Conservation (phyloP, 139 green algal species). For the Volvox reticuliferus region DNA sequence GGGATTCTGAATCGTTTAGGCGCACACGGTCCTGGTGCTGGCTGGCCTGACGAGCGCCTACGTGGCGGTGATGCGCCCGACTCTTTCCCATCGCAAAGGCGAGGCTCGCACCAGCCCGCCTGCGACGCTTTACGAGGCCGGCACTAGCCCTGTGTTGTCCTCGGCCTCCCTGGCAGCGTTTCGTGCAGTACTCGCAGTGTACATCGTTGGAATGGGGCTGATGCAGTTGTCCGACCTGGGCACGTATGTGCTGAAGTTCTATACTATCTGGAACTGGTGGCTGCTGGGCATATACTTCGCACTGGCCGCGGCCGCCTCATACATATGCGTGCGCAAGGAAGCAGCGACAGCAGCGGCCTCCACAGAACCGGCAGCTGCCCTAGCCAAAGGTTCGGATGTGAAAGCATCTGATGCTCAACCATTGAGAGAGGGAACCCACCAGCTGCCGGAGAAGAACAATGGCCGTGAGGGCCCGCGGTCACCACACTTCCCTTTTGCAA, state of each 20-base stretch:
- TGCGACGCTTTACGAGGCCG: constrained; percentile 11
- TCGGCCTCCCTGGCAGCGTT: not conserved
- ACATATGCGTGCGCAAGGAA: not conserved
- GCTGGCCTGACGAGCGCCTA: constrained; percentile 14
- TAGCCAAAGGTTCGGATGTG: not conserved
- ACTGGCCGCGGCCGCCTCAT: constrained; percentile 7
- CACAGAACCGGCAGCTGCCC: not conserved
- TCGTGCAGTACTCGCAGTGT: not conserved
- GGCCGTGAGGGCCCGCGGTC: not conserved
- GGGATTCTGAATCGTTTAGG: not conserved
- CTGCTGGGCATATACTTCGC: constrained; percentile 38
- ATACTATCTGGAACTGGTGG: constrained; percentile 50
- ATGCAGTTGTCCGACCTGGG: not conserved
- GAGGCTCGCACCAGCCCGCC: not conserved
- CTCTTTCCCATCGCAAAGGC: not conserved
- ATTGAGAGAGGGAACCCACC: not conserved
- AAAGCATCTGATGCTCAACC: not conserved
- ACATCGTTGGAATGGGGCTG: constrained; percentile 24
- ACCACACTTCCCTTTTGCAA: not conserved
- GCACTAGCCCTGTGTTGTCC: constrained; percentile 11
- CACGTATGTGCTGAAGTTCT: constrained; percentile 20
- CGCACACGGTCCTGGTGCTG: constrained; percentile 1
- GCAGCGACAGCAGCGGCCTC: not conserved
- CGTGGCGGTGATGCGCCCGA: constrained; percentile 1
- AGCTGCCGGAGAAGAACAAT: not conserved